A percentile compares a stretch with the other conserved stretches of the same genome.
These are phyloP conservation scores for Trypanosoma congolense DNA, from an alignment of 208 protist species.

Conservation along the genomic window DNA sequence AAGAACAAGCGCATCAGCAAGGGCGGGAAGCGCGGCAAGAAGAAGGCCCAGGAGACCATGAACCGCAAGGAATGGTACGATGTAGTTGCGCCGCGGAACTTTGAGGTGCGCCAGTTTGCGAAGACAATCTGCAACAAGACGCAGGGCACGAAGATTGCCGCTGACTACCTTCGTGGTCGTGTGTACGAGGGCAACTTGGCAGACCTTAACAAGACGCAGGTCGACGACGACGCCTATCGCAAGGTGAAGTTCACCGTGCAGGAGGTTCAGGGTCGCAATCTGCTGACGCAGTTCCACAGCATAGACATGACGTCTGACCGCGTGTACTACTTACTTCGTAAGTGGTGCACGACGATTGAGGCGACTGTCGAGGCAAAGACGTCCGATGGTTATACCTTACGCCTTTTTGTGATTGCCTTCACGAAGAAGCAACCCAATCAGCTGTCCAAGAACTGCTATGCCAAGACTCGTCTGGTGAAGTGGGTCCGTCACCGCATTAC, in stretches of 20 bases:
- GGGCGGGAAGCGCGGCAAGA: conserved; percentile 94
- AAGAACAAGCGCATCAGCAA: conserved; percentile 96
- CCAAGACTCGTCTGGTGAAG: conserved; percentile 93
- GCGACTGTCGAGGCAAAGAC: conserved; percentile 94
- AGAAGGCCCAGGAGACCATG: conserved; percentile 96
- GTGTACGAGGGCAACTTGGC: conserved; percentile 97
- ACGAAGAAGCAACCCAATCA: conserved; percentile 93
- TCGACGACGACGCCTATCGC: conserved; percentile 86
- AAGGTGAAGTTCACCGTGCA: conserved; percentile 96
- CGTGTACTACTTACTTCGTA: conserved; percentile 95
- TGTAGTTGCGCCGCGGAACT: conserved; percentile 96
- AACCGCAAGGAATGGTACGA: conserved; percentile 99
- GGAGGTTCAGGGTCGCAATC: conserved; percentile 95
- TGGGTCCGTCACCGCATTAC: conserved; percentile 94
- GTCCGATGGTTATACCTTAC: conserved; percentile 95
- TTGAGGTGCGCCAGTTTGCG: conserved; percentile 92
- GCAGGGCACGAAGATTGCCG: conserved; percentile 92
- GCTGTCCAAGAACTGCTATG: conserved; percentile 97
- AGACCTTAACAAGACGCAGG: conserved; percentile 93
- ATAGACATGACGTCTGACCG: conserved; percentile 98
- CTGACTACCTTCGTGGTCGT: conserved; percentile 94
- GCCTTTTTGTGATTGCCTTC: conserved; percentile 98
- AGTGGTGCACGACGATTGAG: conserved; percentile 99
- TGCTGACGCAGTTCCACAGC: conserved; percentile 98
- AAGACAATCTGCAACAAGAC: conserved; percentile 98